Base-by-base conservation (phyloP, 164 flowering plant genomes). In the Magnolia changhungtana region DNA sequence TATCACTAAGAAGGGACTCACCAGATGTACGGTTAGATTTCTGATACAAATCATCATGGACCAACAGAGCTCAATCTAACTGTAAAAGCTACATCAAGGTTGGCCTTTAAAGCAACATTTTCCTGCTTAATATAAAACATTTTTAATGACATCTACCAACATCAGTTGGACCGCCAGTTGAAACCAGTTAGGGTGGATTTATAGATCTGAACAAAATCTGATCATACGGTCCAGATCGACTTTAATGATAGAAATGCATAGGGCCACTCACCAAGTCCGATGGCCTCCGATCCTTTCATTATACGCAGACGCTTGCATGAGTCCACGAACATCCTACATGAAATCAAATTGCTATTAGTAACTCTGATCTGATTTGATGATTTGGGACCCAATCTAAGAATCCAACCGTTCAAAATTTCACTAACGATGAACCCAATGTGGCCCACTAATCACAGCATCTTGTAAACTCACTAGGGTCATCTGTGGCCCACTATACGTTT, bases 271-370 rank as follows among this genome's bases (percentile, higher is more conserved):
- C 85, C 87, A 19, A 86, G 87, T 69, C 88, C 88, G 73, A 81
- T 80, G 19, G 88, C 88, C 63, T 86, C 88, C 19, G 85, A 81
- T 76, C 86, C 88, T 67, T 86, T 86, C 86, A 84, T 86, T 66
- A 86, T 84, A 16, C 86, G 88, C 18, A 86, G 75, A 45, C 88
- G 86, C 72, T 83, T 86, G 84, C 88, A 86, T 52, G 86, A 84
- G 23, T 82, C 82, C 0, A 84, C 88, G 50, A 86, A 86, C 88
- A 86, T 84, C 75, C 88, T 86, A 79, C 70, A 78, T 66, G 61
- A 58, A 77, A 69, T 19, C 45, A 55, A 67, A 72, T 24, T 10
- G 23, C 18, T 45, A 10, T 23, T 37, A 37, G 45, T 37, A 37
- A 4, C 6, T 37, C 45, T 37, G 13, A 71, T 37, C 45, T 37